Evolutionary conservation across 2,329 filamentous ascomycete genomes (phyloP), one percentile per base, ranked within the genome.

Genomic region (Rhynchosporium secalis): DNA sequence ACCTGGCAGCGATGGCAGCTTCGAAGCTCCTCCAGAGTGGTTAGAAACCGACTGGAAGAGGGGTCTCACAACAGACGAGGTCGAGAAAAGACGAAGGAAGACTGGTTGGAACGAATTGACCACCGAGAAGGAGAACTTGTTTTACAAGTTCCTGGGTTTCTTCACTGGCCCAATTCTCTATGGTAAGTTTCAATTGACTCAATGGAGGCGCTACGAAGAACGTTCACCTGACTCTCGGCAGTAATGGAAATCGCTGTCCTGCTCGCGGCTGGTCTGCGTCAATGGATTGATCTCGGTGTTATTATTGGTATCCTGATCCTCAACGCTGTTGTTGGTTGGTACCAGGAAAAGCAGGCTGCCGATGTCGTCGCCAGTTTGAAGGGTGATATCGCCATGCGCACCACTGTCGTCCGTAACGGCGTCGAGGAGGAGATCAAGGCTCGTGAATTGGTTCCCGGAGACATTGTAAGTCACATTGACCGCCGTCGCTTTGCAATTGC

Each of bases 331-430:
- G 88, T 91, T 75, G 88, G 88, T 80, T 91, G 88, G 85, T 91
- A 91, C 76, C 88, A 91, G 76, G 88, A 91, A 78, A 91, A 91
- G 80, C 88, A 91, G 77, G 88, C 88, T 71, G 88, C 87, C 69
- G 88, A 91, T 77, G 87, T 91, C 72, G 88, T 90, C 72, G 88
- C 88, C 61, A 85, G 80, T 66, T 79, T 91, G 65, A 91, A 91
- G 80, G 88, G 88, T 79, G 88, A 91, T 72, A 91, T 92, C 73
- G 88, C 88, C 71, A 88, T 91, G 86, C 88, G 85, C 77, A 84
- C 86, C 54, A 80, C 79, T 65, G 86, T 88, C 72, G 77, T 91
- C 69, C 87, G 88, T 72, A 81, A 89, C 73, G 87, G 88, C 65
- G 78, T 79, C 65, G 86, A 89, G 77, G 78, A 86, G 70, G 84